phyloP scores from a whole-genome alignment of 2,329 filamentous ascomycete genomes.

The Lachnellula occidentalis region DNA sequence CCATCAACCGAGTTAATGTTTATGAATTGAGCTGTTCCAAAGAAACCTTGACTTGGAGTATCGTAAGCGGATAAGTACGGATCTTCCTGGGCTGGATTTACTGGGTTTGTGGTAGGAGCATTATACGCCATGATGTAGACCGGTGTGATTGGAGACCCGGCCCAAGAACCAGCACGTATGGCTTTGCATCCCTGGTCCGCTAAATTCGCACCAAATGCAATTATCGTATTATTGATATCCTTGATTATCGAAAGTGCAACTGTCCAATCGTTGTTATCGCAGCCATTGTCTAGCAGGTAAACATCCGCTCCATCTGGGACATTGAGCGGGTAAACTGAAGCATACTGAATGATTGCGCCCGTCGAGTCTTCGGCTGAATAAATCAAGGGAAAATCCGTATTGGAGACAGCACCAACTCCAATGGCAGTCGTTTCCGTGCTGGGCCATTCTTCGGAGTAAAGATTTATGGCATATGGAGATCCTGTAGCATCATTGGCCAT shows the following conservation, averaged over 20 bases:
- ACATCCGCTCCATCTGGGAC: conserved; percentile 6
- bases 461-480: conserved; percentile 3
- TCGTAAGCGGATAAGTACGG: conserved; percentile 16
- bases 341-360: conserved; percentile 12
- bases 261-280: conserved; percentile 9
- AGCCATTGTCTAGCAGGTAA: conserved; percentile 10
- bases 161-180: neutral
- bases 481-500: conserved; percentile 13
- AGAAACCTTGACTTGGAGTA: conserved; percentile 11
- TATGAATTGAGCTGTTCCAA: conserved; percentile 9
- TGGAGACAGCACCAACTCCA: conserved; percentile 16
- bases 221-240: conserved; percentile 13
- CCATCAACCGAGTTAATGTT: conserved; percentile 11
- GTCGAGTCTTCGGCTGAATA: conserved; percentile 14
- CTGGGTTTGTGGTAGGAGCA: conserved; percentile 1
- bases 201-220: conserved; percentile 10
- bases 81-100: neutral
- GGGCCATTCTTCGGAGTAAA: conserved; percentile 13
- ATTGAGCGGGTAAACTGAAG: conserved; percentile 16
- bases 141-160: neutral
- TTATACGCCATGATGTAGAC: conserved; percentile 15
- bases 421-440: conserved; percentile 13
- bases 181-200: neutral
- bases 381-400: conserved; percentile 15
- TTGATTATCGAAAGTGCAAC: conserved; percentile 5